A percentile compares a stretch with the other conserved stretches of the same genome.
phyloP scores from a whole-genome alignment of 805 yeast genomes.

The Ogataea trehaloabstinens region DNA sequence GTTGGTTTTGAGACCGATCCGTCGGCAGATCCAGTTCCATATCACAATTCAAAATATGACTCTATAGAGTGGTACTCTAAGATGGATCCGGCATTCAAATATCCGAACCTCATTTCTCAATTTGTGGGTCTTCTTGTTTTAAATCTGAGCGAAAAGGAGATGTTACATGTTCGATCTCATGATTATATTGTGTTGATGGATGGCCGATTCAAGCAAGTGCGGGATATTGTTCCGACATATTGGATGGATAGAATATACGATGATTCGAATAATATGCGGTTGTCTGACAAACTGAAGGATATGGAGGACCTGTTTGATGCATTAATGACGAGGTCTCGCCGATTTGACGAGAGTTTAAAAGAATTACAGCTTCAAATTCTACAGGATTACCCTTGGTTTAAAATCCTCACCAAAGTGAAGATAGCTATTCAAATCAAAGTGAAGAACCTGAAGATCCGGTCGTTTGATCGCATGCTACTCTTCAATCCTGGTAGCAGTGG shows the following conservation, averaged over 20 bases:
- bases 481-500: slow-evolving; percentile 21
- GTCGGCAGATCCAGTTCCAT: slow-evolving; percentile 49
- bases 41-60: slow-evolving; percentile 59
- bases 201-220: slow-evolving; percentile 32
- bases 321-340: slow-evolving; percentile 9
- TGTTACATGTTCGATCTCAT: slow-evolving; percentile 45
- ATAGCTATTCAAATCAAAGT: slow-evolving; percentile 57
- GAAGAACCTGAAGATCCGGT: slow-evolving; percentile 50
- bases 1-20: slow-evolving; percentile 40
- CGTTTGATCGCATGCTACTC: slow-evolving; percentile 55
- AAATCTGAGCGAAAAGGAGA: slow-evolving; percentile 55
- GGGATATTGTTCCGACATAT: slow-evolving; percentile 24
- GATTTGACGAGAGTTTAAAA: slow-evolving; percentile 22
- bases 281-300: slow-evolving; percentile 11
- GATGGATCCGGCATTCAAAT: slow-evolving; percentile 43
- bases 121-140: slow-evolving; percentile 56
- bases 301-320: slow-evolving; percentile 7
- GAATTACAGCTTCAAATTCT: slow-evolving; percentile 48
- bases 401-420: slow-evolving; percentile 53
- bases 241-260: slow-evolving; percentile 28
- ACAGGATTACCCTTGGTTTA: slow-evolving; percentile 79
- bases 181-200: slow-evolving; percentile 48
- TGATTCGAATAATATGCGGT: slow-evolving; percentile 23
- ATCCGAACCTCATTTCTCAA: slow-evolving; percentile 58
- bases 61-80: slow-evolving; percentile 53